Conservation (phyloP, 441 rosid genomes). For the Aquilaria agallochum region DNA sequence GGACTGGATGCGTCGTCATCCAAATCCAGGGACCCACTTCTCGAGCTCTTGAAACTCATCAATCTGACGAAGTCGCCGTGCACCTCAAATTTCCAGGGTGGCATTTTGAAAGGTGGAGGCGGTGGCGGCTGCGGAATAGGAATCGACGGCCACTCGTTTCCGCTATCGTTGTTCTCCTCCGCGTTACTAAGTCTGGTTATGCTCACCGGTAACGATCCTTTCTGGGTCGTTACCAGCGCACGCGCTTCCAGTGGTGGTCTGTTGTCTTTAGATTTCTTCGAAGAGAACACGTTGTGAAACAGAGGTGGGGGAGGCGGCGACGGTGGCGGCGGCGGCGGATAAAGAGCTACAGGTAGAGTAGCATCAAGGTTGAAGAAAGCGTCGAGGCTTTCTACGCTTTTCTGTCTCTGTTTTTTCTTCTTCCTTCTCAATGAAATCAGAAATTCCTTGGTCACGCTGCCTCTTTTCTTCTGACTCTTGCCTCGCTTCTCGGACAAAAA, state of each 20-base stretch:
- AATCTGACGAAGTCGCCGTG: conserved; percentile 36
- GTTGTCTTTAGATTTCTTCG: conserved; percentile 21
- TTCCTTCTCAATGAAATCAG: conserved; percentile 41
- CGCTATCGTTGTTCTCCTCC: conserved; percentile 20
- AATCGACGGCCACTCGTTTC: conserved; percentile 29
- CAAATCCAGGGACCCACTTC: conserved; percentile 32
- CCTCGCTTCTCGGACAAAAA: conserved; percentile 14
- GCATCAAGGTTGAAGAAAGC: conserved; percentile 45
- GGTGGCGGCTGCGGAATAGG: conserved; percentile 42
- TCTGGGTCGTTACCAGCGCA: conserved; percentile 21
- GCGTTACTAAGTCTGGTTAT: conserved; percentile 18
- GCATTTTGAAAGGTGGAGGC: conserved; percentile 37
- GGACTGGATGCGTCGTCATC: conserved; percentile 19
- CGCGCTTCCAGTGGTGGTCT: conserved; percentile 24
- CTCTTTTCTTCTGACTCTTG: conserved; percentile 48
- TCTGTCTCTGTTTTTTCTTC: conserved; percentile 70
- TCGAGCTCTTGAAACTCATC: conserved; percentile 31
- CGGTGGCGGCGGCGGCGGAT: conserved; percentile 23
- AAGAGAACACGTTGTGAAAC: conserved; percentile 20
- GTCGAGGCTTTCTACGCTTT: conserved; percentile 79
- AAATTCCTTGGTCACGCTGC: conserved; percentile 53
- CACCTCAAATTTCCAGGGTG: conserved; percentile 22
- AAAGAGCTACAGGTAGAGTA: conserved; percentile 12
- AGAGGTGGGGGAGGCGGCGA: conserved; percentile 23
- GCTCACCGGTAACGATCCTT: conserved; percentile 30